Evolutionary conservation across 1,284 basidiomycete genomes (phyloP).

Genomic region (Coniferiporia sulphurascens): DNA sequence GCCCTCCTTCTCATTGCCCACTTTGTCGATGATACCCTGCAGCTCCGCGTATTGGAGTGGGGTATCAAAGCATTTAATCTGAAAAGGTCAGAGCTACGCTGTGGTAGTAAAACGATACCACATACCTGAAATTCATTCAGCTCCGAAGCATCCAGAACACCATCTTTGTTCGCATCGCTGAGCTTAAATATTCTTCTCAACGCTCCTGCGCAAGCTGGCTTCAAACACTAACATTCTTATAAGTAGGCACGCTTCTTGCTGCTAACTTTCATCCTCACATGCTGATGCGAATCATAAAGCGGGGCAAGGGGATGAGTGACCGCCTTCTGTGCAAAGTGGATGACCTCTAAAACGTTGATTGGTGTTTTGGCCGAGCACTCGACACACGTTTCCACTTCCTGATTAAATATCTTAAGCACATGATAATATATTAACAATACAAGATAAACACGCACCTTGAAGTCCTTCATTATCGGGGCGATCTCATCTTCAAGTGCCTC

Average conservation of each 20-base stretch:
- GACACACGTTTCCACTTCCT: conserved; percentile 98
- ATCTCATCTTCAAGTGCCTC: conserved; percentile 94
- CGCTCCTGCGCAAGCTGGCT: conserved; percentile 88
- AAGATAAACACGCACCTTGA: conserved; percentile 62
- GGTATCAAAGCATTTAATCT: conserved; percentile 83
- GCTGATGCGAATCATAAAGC: conserved; percentile 93
- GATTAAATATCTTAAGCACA: conserved; percentile 15
- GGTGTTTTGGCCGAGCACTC: conserved; percentile 91
- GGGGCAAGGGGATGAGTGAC: conserved; percentile 97
- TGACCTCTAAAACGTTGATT: conserved; percentile 96
- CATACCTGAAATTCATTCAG: conserved; percentile 94
- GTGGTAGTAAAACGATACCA: conserved; percentile 10
- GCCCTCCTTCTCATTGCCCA: conserved; percentile 66
- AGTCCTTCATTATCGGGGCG: conserved; percentile 93
- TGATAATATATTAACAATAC: conserved; percentile 8
- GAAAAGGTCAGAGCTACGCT: conserved; percentile 9
- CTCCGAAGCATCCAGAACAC: conserved; percentile 84
- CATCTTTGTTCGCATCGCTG: conserved; percentile 94
- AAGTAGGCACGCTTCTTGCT: conserved; percentile 8
- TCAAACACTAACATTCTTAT: conserved; percentile 61
- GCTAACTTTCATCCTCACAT: conserved; percentile 48
- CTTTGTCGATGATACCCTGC: conserved; percentile 86
- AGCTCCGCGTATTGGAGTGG: conserved; percentile 91
- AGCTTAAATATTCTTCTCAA: conserved; percentile 93
- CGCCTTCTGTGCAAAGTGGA: conserved; percentile 98